Conservation (phyloP, 1,284 basidiomycete genomes). For the Boletus hoseneyae region DNA sequence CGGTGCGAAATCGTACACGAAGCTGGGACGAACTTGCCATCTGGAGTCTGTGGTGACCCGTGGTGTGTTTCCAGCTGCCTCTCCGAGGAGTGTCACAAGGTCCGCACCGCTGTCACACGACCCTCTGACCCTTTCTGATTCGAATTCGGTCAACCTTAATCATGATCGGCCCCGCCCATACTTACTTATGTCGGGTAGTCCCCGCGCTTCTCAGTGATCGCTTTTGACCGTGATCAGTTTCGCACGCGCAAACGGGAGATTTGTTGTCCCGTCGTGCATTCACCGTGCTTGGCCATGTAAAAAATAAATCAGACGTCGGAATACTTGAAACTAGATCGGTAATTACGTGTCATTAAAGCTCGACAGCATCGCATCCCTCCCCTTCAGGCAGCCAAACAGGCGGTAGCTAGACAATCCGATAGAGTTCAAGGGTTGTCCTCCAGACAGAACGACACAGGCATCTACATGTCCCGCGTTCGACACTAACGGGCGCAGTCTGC, state of each 20-base stretch:
- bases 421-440: conserved; percentile 2
- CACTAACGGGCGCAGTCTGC: conserved; percentile 45
- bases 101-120: conserved; percentile 14
- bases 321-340: conserved; percentile 24
- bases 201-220: conserved; percentile 1
- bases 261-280: background rate
- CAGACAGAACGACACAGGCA: background rate
- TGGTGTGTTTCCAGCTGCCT: background rate
- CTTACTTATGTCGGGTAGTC: background rate
- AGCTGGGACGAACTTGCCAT: conserved; percentile 16
- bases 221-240: conserved; percentile 2
- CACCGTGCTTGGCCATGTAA: background rate
- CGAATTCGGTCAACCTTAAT: conserved; percentile 5
- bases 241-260: background rate
- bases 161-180: background rate
- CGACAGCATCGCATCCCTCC: background rate
- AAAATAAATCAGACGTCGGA: conserved; percentile 2
- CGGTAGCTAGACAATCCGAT: conserved; percentile 4
- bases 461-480: conserved; percentile 33
- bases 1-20: conserved; percentile 3
- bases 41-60: conserved; percentile 7
- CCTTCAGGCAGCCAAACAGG: conserved; percentile 11
- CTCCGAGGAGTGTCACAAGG: conserved; percentile 2
- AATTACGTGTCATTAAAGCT: conserved; percentile 15
- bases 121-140: conserved; percentile 12